phyloP scores from a whole-genome alignment of 768 basidiomycete species.

The Sarcodon aspratus region DNA sequence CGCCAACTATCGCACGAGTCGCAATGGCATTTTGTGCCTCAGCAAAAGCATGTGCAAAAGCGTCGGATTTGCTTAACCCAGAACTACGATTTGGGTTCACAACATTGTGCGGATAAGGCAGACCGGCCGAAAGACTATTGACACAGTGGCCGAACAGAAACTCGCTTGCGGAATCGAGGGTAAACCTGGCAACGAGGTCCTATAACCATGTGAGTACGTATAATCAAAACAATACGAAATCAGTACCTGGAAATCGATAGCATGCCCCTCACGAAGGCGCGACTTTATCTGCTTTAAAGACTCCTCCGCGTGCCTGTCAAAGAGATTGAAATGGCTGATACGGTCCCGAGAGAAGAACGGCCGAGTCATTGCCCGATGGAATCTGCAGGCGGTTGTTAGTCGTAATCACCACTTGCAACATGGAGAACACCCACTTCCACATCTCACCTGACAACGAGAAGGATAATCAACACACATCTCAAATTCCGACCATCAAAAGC shows the following conservation, averaged over 20 bases:
- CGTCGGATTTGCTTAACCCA: slow-evolving; percentile 5
- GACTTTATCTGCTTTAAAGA: slow-evolving; percentile 17
- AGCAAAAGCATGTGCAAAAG: slow-evolving; percentile 17
- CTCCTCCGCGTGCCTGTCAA: slow-evolving; percentile 21
- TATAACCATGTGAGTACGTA: slow-evolving; percentile 7
- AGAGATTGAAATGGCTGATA: slow-evolving; percentile 22
- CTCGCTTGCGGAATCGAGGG: slow-evolving; percentile 41
- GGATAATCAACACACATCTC: not conserved
- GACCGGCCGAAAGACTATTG: slow-evolving; percentile 21
- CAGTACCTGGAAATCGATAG: slow-evolving; percentile 25
- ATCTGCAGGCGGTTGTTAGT: slow-evolving; percentile 2
- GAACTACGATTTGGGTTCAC: slow-evolving; percentile 4
- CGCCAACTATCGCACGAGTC: slow-evolving; percentile 17
- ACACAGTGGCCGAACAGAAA: slow-evolving; percentile 38
- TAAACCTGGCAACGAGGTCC: slow-evolving; percentile 35
- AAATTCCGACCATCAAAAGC: not conserved
- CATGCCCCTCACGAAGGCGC: slow-evolving; percentile 13
- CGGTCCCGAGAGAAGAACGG: slow-evolving; percentile 25
- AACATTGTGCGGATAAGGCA: slow-evolving; percentile 27
- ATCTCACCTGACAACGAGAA: slow-evolving; percentile 25
- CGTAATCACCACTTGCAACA: not conserved
- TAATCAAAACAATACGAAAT: not conserved
- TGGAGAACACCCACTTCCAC: slow-evolving; percentile 14
- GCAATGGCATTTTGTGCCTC: slow-evolving; percentile 19
- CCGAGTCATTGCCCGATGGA: slow-evolving; percentile 24